Evolutionary conservation across 2,329 filamentous ascomycete genomes (phyloP).

Genomic region (Fusarium kyushuense): DNA sequence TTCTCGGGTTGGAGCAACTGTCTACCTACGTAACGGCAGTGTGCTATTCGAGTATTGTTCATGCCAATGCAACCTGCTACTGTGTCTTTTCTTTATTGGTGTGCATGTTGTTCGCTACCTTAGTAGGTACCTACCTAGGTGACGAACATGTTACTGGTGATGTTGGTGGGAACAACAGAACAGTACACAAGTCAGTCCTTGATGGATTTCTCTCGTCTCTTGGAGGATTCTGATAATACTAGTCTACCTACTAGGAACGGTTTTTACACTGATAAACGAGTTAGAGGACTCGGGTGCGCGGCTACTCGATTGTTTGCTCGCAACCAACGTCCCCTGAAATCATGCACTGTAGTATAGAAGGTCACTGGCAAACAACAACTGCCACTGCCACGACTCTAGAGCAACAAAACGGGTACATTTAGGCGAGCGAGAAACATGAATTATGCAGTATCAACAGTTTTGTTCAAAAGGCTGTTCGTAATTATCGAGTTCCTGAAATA

Average conservation of each 20-base stretch:
- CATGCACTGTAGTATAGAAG: conserved; percentile 11
- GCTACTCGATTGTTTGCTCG: conserved; percentile 13
- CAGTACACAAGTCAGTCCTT: not conserved
- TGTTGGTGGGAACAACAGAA: conserved; percentile 5
- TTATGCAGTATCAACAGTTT: no score
- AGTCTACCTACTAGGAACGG: not conserved
- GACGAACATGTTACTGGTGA: conserved; percentile 1
- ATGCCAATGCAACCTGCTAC: not conserved
- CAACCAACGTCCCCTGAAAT: not conserved
- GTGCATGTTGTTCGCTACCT: not conserved
- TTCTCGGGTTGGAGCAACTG: not conserved
- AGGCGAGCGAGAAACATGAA: not conserved
- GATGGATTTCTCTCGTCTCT: not conserved
- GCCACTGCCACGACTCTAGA: not conserved
- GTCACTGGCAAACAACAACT: not conserved
- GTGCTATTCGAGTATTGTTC: not conserved
- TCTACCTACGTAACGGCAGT: not conserved
- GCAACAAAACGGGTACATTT: not conserved
- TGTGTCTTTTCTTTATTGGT: not conserved
- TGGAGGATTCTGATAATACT: not conserved
- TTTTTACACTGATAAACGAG: not conserved
- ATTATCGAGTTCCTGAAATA: conserved; percentile 4
- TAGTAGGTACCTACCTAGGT: no score
- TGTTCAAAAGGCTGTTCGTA: not conserved
- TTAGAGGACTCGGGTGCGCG: not conserved